phyloP scores from a whole-genome alignment of 495 filamentous ascomycete genomes.

The Trichoderma gamsii region DNA sequence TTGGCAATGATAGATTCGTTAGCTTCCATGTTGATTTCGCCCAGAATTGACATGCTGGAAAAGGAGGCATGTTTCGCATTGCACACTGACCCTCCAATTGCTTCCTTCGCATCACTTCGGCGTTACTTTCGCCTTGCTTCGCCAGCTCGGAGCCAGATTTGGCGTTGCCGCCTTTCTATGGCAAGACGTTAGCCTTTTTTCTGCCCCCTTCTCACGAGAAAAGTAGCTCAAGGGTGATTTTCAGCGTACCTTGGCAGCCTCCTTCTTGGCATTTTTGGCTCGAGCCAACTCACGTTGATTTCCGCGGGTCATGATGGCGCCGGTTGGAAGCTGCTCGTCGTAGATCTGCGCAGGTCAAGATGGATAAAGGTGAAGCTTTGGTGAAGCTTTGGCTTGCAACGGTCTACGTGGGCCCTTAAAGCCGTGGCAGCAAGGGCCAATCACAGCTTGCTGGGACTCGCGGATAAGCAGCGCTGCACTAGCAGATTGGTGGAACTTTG shows the following conservation, averaged over 20 bases:
- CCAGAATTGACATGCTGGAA: no score
- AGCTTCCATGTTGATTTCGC: neutral
- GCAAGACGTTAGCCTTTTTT: slow-evolving; percentile 21
- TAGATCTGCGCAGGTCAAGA: neutral
- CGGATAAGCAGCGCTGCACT: neutral
- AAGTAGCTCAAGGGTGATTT: neutral
- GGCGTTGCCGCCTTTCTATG: slow-evolving; percentile 54
- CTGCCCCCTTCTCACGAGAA: slow-evolving; percentile 19
- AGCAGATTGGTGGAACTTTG: neutral
- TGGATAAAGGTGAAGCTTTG: neutral
- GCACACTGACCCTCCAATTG: slow-evolving; percentile 36
- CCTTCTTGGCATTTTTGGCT: slow-evolving; percentile 68
- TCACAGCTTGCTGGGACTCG: neutral
- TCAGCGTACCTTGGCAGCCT: slow-evolving; percentile 45
- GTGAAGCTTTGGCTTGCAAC: neutral
- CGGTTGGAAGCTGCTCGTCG: neutral
- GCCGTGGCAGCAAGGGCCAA: neutral
- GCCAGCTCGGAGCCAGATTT: slow-evolving; percentile 64
- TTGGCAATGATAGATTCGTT: neutral
- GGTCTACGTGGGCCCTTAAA: neutral
- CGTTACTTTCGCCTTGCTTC: slow-evolving; percentile 67
- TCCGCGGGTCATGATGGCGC: slow-evolving; percentile 74
- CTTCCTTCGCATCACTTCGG: slow-evolving; percentile 85
- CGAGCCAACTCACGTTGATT: slow-evolving; percentile 90
- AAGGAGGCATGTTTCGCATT: neutral